These are phyloP conservation scores for Globisporangium cederbergense DNA, from an alignment of 352 stramenopile genomes.

Conservation along the genomic window DNA sequence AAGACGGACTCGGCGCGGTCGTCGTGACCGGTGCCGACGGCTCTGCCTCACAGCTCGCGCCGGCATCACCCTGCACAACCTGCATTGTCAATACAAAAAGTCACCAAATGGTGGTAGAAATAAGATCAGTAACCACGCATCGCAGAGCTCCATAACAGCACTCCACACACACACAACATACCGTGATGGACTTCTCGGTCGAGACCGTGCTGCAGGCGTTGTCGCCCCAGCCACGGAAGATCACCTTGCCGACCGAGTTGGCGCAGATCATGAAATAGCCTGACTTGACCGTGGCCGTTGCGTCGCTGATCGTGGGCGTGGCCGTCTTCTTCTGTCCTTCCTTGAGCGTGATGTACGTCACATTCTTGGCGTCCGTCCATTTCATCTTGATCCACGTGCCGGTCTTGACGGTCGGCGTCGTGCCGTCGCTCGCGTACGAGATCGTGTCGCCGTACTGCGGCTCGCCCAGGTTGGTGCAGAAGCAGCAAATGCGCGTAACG, in stretches of 20 bases:
- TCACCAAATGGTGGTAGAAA: too few relatives aligned
- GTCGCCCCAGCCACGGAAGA: constrained; percentile 59
- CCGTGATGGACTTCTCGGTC: constrained; percentile 40
- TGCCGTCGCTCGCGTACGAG: constrained; percentile 34
- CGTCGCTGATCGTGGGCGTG: constrained; percentile 31
- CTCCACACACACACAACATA: constrained; percentile 17
- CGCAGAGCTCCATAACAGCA: too few relatives aligned
- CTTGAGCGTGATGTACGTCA: constrained; percentile 70
- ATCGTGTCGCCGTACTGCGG: constrained; percentile 19
- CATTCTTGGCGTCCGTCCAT: constrained; percentile 45
- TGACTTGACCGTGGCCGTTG: constrained; percentile 30
- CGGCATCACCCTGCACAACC: constrained; percentile 10
- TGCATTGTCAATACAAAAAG: background rate
- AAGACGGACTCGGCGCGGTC: constrained; percentile 8
- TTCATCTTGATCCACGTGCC: constrained; percentile 60
- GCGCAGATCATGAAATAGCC: constrained; percentile 67
- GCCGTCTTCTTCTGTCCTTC: constrained; percentile 61
- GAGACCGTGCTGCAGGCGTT: constrained; percentile 52
- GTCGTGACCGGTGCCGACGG: constrained; percentile 7
- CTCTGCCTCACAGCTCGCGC: constrained; percentile 15
- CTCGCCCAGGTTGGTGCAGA: constrained; percentile 47
- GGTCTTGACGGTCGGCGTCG: constrained; percentile 43
- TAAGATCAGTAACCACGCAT: too few relatives aligned
- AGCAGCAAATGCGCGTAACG: constrained; percentile 52
- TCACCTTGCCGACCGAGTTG: constrained; percentile 43